Base-by-base conservation (phyloP, 1,284 basidiomycete species). In the Cutaneotrichosporon spelunceum region DNA sequence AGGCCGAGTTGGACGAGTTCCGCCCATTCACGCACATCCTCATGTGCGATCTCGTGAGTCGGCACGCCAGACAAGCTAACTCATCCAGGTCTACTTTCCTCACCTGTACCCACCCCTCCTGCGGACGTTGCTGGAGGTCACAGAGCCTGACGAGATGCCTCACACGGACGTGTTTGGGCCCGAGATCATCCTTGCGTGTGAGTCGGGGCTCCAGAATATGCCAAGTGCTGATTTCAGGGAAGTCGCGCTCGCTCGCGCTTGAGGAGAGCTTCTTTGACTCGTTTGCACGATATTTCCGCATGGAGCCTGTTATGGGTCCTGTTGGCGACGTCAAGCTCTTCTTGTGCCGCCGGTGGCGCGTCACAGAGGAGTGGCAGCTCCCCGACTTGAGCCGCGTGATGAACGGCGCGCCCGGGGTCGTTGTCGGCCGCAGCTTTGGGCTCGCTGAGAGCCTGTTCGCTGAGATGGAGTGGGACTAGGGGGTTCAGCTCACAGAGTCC, bases 241-340 rank as follows among this genome's bases (percentile, higher is more conserved):
- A 72, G 57, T 72, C 76, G 1, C 70, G 76, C 48, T 72, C 71
- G 10, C 68, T 77, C 11, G 66, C 68, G 19, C 71, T 77, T 10
- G 78, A 79, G 50, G 70, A 77, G 61, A 73, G 75, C 9, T 79
- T 79, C 66, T 79, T 78, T 60, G 71, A 77, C 53, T 57, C 73
- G 9, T 69, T 78, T 26, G 63, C 62, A 23, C 69, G 53, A 5
- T 78, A 77, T 63, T 78, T 78, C 56, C 62, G 66, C 24, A 65
- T 71, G 55, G 60, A 56, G 11, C 77, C 74, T 3, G 72, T 79
- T 10, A 63, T 70, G 23, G 72, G 74, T 7, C 34, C 50, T 30
- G 60, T 66, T 23, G 67, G 68, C 39, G 73, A 75, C 13, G 72
- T 70, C 34, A 70, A 70, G 58, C 62, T 77, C 26, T 79, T 75